phyloP scores from a whole-genome alignment of 805 yeast genomes.

The Metschnikowia koreensis region DNA sequence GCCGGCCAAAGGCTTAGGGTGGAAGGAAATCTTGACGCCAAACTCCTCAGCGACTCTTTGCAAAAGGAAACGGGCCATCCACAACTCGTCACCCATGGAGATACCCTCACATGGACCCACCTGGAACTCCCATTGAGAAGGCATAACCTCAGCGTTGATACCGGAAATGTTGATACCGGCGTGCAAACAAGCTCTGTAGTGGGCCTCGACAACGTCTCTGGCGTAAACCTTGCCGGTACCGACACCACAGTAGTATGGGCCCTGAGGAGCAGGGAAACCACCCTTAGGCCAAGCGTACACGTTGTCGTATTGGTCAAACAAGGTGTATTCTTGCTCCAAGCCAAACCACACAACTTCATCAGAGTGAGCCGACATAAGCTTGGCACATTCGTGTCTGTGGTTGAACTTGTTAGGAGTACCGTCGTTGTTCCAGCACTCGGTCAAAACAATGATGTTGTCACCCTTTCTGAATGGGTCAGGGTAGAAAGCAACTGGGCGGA shows the following conservation, averaged over 20 bases:
- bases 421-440: constrained; percentile 97
- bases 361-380: constrained; percentile 89
- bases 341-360: constrained; percentile 93
- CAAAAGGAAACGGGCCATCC: constrained; percentile 92
- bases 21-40: constrained; percentile 97
- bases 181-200: constrained; percentile 95
- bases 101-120: constrained; percentile 98
- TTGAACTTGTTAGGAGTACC: constrained; percentile 98
- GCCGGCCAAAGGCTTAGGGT: constrained; percentile 98
- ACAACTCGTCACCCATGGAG: constrained; percentile 94
- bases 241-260: constrained; percentile 99
- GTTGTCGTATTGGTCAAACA: constrained; percentile 85
- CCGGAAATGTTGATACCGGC: constrained; percentile 92
- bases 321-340: constrained; percentile 97
- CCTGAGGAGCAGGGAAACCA: constrained; percentile 99
- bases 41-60: constrained; percentile 97
- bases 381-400: constrained; percentile 96
- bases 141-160: constrained; percentile 99
- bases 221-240: constrained; percentile 98
- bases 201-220: constrained; percentile 98
- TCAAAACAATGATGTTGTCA: constrained; percentile 90
- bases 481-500: constrained; percentile 94
- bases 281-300: constrained; percentile 99
- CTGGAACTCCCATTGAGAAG: constrained; percentile 99
- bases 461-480: constrained; percentile 98